Conservation (phyloP, 1,284 basidiomycete species). For the Xerocomus minutiporus region DNA sequence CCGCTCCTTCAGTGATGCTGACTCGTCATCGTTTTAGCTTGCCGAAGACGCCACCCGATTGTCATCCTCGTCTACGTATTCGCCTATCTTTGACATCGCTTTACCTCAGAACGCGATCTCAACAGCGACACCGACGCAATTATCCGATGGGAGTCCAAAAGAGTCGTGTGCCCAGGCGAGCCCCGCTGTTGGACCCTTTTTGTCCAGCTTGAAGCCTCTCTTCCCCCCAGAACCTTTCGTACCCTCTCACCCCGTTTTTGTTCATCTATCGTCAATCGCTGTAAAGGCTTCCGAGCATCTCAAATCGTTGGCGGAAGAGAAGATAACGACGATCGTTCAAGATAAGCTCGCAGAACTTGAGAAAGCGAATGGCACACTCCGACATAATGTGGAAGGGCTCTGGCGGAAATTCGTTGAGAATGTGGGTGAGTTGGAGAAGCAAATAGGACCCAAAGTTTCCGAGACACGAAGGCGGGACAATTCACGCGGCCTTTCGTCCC, state of each 20-base stretch:
- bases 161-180: constrained; percentile 33
- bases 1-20: constrained; percentile 9
- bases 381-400: constrained; percentile 54
- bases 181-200: constrained; percentile 35
- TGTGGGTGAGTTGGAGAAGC: constrained; percentile 45
- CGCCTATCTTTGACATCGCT: constrained; percentile 48
- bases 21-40: constrained; percentile 37
- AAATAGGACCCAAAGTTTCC: constrained; percentile 25
- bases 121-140: constrained; percentile 16
- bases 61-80: constrained; percentile 48
- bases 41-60: constrained; percentile 43
- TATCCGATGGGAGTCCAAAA: constrained; percentile 18
- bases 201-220: constrained; percentile 49
- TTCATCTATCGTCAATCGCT: constrained; percentile 58
- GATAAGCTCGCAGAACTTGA: constrained; percentile 57
- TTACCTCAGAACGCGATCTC: constrained; percentile 33
- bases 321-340: constrained; percentile 52
- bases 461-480: constrained; percentile 22
- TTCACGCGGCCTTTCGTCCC: constrained; percentile 20
- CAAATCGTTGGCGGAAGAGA: constrained; percentile 54
- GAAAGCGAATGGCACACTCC: constrained; percentile 50
- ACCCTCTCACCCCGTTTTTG: constrained; percentile 67
- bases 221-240: constrained; percentile 74
- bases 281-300: constrained; percentile 49
- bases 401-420: constrained; percentile 59